Evolutionary conservation across 345 rosid species (phyloP).

Genomic region (Acer negundo): DNA sequence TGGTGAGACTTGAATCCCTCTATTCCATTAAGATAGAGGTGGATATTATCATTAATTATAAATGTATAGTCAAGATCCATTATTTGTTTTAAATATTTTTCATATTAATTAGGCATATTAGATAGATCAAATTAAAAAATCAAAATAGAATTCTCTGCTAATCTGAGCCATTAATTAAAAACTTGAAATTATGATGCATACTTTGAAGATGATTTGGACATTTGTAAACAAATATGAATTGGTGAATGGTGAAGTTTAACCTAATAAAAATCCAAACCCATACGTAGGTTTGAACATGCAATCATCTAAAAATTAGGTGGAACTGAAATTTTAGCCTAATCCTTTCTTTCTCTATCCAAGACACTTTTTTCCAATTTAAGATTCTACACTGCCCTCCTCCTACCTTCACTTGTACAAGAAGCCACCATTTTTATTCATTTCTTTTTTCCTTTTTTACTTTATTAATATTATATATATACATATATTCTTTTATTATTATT

Average conservation of each 20-base stretch:
- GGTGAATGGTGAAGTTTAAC: slow-evolving; percentile 20
- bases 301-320: slow-evolving; percentile 26
- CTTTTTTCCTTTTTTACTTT: too few relatives aligned
- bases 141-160: background rate
- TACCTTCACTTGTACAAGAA: slow-evolving; percentile 21
- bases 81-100: too few relatives aligned
- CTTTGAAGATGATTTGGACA: slow-evolving; percentile 15
- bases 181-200: background rate
- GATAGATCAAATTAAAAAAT: background rate
- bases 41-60: too few relatives aligned
- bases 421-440: slow-evolving; percentile 12
- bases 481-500: too few relatives aligned
- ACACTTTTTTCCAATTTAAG: slow-evolving; percentile 15
- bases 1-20: too few relatives aligned
- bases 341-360: background rate
- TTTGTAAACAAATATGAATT: slow-evolving; percentile 2
- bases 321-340: slow-evolving; percentile 17
- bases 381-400: slow-evolving; percentile 18
- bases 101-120: background rate
- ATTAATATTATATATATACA: too few relatives aligned
- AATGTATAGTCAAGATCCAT: too few relatives aligned
- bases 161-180: too few relatives aligned
- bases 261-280: slow-evolving; percentile 7
- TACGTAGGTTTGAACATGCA: slow-evolving; percentile 5
- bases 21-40: too few relatives aligned